Evolutionary conservation across 148 eudicot species (phyloP).

Genomic region (Vaccinium myrtillus): DNA sequence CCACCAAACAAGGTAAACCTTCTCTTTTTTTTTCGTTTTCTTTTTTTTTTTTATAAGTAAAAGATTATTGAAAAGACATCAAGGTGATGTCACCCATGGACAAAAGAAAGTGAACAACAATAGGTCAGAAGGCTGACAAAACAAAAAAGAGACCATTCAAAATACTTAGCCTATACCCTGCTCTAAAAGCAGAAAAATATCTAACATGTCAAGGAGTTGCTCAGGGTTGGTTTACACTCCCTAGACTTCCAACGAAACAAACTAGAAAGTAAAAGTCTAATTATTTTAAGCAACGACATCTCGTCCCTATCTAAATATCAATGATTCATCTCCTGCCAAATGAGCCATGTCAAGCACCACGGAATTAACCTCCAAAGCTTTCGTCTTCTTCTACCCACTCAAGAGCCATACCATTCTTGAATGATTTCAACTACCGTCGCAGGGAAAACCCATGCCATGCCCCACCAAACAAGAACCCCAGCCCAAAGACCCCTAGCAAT

Average conservation of each 20-base stretch:
- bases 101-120: no score
- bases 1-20: no score
- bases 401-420: background rate
- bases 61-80: no score
- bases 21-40: background rate
- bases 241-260: background rate
- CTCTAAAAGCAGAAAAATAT: background rate
- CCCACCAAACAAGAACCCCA: background rate
- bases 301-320: background rate
- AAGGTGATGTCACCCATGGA: no score
- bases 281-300: background rate
- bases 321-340: background rate
- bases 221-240: background rate
- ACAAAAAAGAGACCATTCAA: no score
- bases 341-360: background rate
- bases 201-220: background rate
- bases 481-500: background rate
- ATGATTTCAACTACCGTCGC: background rate
- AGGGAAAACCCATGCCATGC: background rate
- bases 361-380: background rate
- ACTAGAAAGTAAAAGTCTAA: background rate
- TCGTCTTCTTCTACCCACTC: background rate
- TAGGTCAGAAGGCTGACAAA: no score
- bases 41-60: no score
- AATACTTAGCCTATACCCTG: background rate